phyloP scores from a whole-genome alignment of 2,329 filamentous ascomycete genomes.

The Aureobasidium sp. region DNA sequence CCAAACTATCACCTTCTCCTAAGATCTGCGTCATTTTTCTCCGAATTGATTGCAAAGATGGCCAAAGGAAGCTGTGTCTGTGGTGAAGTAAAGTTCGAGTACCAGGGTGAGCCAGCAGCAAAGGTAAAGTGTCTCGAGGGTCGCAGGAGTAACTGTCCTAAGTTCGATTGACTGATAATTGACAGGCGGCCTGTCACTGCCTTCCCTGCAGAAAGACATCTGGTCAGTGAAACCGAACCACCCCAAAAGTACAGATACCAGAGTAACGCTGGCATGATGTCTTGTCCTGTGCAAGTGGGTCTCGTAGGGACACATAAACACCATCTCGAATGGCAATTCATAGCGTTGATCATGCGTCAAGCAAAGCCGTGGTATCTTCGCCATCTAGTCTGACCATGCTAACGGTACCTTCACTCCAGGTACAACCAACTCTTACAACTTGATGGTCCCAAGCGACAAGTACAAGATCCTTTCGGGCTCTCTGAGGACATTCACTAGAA shows the following conservation, averaged over 20 bases:
- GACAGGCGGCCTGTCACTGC: conserved; percentile 26
- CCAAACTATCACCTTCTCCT: too few relatives aligned
- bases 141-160: not conserved
- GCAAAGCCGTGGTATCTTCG: not conserved
- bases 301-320: too few relatives aligned
- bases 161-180: not conserved
- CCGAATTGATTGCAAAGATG: conserved; percentile 19
- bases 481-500: conserved; percentile 22
- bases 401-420: conserved; percentile 4
- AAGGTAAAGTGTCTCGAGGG: conserved; percentile 18
- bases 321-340: too few relatives aligned
- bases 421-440: conserved; percentile 26
- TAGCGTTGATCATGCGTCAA: not conserved
- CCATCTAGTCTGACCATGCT: not conserved
- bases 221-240: conserved; percentile 7
- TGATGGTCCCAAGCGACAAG: conserved; percentile 24
- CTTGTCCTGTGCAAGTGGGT: not conserved
- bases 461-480: conserved; percentile 25
- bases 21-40: not conserved
- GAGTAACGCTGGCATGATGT: not conserved
- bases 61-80: conserved; percentile 29
- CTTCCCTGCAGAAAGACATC: conserved; percentile 28
- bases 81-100: conserved; percentile 31
- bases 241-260: not conserved
- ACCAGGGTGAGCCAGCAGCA: conserved; percentile 25